Conservation (phyloP, 2,329 filamentous ascomycete genomes). For the Aspergillus ruber region DNA sequence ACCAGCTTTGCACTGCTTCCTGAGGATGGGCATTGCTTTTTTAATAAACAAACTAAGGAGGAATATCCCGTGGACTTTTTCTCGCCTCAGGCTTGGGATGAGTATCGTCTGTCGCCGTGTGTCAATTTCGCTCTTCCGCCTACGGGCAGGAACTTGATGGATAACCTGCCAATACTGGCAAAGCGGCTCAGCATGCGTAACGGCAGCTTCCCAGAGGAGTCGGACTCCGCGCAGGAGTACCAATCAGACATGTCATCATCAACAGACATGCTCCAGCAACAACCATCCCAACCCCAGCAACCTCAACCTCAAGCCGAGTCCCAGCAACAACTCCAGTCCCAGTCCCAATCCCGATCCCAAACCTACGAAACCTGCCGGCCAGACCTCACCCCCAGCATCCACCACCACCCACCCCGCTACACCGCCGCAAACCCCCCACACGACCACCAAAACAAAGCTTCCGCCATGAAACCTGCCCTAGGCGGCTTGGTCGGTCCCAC, state of each 20-base stretch:
- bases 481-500: constrained; percentile 21
- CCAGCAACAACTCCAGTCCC: background rate
- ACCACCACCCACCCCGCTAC: constrained; percentile 6
- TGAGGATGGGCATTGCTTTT: constrained; percentile 79
- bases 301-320: background rate
- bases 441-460: constrained; percentile 8
- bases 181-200: constrained; percentile 32
- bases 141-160: constrained; percentile 28
- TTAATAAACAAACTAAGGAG: constrained; percentile 74
- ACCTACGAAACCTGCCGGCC: background rate
- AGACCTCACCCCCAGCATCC: constrained; percentile 2
- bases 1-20: constrained; percentile 81
- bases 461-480: constrained; percentile 24
- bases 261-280: background rate
- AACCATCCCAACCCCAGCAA: too few relatives aligned
- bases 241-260: background rate
- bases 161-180: constrained; percentile 32
- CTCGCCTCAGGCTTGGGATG: constrained; percentile 69
- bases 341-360: background rate
- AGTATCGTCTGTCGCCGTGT: constrained; percentile 71
- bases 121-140: constrained; percentile 62
- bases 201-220: constrained; percentile 6
- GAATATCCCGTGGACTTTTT: constrained; percentile 81
- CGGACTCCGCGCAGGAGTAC: background rate
- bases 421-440: constrained; percentile 7